Conservation (phyloP, 768 basidiomycete genomes). For the Boletus rex-veris region DNA sequence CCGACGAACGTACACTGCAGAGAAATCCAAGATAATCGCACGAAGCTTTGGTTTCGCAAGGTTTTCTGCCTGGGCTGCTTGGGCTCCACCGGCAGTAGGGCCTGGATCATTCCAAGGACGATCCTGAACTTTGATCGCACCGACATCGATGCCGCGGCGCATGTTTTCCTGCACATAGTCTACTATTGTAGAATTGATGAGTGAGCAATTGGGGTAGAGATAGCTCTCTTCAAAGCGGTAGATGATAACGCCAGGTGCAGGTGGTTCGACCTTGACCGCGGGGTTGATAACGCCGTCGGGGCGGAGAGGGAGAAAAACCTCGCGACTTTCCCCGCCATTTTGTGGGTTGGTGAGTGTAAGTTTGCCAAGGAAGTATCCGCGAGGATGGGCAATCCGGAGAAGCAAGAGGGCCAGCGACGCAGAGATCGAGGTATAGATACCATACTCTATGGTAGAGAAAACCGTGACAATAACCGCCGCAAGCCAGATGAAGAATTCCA, state of each 20-base stretch:
- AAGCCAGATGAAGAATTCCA: slow-evolving; percentile 87
- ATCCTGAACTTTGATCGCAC: slow-evolving; percentile 59
- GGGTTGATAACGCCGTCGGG: slow-evolving; percentile 62
- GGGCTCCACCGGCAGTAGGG: slow-evolving; percentile 46
- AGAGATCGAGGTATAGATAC: slow-evolving; percentile 82
- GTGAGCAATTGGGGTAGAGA: slow-evolving; percentile 75
- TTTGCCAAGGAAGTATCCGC: slow-evolving; percentile 88
- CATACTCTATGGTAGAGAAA: slow-evolving; percentile 92
- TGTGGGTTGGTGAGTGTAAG: slow-evolving; percentile 51
- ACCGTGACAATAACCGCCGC: slow-evolving; percentile 92
- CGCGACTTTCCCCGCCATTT: slow-evolving; percentile 45
- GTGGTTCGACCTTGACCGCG: slow-evolving; percentile 67
- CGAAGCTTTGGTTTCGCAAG: slow-evolving; percentile 66
- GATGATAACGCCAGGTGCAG: slow-evolving; percentile 82
- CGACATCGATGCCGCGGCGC: slow-evolving; percentile 71
- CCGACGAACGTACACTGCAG: slow-evolving; percentile 52
- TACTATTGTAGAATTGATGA: slow-evolving; percentile 68
- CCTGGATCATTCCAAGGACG: slow-evolving; percentile 96
- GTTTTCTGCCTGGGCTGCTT: slow-evolving; percentile 44
- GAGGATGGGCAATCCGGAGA: slow-evolving; percentile 81
- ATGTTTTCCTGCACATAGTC: slow-evolving; percentile 78
- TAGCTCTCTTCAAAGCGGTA: slow-evolving; percentile 92
- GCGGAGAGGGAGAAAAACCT: slow-evolving; percentile 80
- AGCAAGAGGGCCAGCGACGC: slow-evolving; percentile 78
- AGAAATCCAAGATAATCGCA: slow-evolving; percentile 93